Evolutionary conservation across 108 stramenopile species (phyloP), one percentile per base, ranked within the genome.

Genomic region (Stephanodiscus minutulus): DNA sequence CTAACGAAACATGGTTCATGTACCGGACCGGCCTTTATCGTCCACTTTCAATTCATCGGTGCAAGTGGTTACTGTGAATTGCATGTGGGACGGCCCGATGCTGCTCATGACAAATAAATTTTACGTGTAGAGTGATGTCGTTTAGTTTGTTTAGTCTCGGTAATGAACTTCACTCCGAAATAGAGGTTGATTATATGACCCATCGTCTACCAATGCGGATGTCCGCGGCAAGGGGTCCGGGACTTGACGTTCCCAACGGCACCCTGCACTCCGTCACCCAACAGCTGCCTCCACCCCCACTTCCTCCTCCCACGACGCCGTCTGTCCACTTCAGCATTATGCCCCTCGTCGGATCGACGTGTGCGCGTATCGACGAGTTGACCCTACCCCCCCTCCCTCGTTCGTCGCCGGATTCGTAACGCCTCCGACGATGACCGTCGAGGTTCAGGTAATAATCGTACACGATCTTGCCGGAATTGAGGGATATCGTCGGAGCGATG

Each of bases 401-500:
- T n/a, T 56, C 21, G 35, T 56, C 22, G 12, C 18, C 28, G 17
- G 52, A 33, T 20, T 18, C 28, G 18, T n/a, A n/a, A n/a, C n/a
- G n/a, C n/a, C n/a, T n/a, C n/a, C n/a, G 18, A 0, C 25, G 18
- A 61, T 33, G 15, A 31, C 29, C 68, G 10, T 73, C 68, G 27
- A 80, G 79, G 20, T 60, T 52, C 37, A 80, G 35, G 36, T 73
- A 66, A 59, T 72, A 80, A 58, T 80, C 79, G 60, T 73, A 80
- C 10, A 80, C 72, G 5, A 80, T 80, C 54, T 80, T 80, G 17
- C 79, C 79, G n/a, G 79, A 61, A 50, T 69, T 63, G 36, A 80
- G 72, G 7, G 79, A 80, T 73, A 80, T 80, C 21, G 79, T 80
- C 3, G 79, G 79, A 31, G 79, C 79, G 20, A 80, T 70, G 11